Percentiles rank a stretch among this genome's conserved stretches.
phyloP scores from a whole-genome alignment of 371 early-diverging fungal genomes.

The Haplosporangium sp. region DNA sequence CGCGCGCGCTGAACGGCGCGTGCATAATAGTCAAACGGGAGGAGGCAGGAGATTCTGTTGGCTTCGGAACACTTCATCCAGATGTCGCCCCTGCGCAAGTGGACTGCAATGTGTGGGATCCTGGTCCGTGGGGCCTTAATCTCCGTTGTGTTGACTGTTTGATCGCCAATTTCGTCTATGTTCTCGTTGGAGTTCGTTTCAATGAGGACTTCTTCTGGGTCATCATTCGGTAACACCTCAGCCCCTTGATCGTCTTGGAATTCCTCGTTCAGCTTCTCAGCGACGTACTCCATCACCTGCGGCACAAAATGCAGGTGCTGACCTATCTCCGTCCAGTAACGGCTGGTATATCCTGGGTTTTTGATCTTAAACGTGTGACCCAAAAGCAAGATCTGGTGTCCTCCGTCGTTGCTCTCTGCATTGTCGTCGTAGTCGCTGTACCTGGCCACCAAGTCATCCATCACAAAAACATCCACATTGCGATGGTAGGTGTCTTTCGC shows the following conservation, averaged over 20 bases:
- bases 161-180: not conserved
- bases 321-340: conserved; percentile 22
- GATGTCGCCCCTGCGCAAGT: conserved; percentile 29
- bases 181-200: conserved; percentile 5
- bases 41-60: conserved; percentile 1
- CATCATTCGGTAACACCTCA: conserved; percentile 12
- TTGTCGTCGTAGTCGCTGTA: conserved; percentile 14
- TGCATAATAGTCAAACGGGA: conserved; percentile 12
- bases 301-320: conserved; percentile 29
- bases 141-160: not conserved
- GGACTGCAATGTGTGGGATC: conserved; percentile 24
- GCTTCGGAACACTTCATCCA: conserved; percentile 14
- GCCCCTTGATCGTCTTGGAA: conserved; percentile 1
- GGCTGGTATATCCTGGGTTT: not conserved
- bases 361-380: conserved; percentile 27
- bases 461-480: not conserved
- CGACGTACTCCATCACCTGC: conserved; percentile 27
- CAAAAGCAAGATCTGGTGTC: conserved; percentile 13
- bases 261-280: conserved; percentile 18
- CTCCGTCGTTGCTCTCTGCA: not conserved
- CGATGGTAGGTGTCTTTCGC: not conserved
- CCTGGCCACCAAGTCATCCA: conserved; percentile 31
- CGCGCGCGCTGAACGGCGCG: conserved; percentile 16
- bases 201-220: conserved; percentile 18
- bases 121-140: conserved; percentile 19